Evolutionary conservation across 73 alveolate genomes (phyloP).

Genomic region (Paramecium tetraurelia): DNA sequence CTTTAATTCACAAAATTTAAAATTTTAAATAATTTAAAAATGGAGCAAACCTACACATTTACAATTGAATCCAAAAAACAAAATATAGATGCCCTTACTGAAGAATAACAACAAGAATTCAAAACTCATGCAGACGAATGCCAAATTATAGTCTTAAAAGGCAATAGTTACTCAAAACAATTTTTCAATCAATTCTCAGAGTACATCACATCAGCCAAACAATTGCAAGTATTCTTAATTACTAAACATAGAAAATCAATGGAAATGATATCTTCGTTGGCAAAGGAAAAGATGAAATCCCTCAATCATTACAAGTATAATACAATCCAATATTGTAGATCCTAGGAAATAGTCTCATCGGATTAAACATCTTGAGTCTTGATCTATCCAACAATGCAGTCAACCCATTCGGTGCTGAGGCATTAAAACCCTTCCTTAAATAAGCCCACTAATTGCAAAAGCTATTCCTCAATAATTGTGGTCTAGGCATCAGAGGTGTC

Average conservation of each 20-base stretch:
- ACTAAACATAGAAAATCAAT: constrained; percentile 28
- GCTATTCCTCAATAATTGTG: constrained; percentile 54
- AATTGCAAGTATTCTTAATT: neutral
- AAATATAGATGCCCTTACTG: constrained; percentile 1
- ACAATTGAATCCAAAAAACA: constrained; percentile 13
- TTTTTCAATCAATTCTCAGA: constrained; percentile 53
- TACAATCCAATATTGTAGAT: neutral
- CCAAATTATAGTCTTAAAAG: constrained; percentile 40
- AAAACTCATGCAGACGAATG: neutral
- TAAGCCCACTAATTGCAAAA: constrained; percentile 46
- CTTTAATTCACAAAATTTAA: neutral
- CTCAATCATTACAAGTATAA: constrained; percentile 40
- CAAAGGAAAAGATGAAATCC: constrained; percentile 56
- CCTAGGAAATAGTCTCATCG: constrained; percentile 45
- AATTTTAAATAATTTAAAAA: constrained; percentile 42
- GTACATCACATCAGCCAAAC: constrained; percentile 1
- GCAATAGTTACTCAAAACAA: constrained; percentile 56
- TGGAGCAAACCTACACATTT: constrained; percentile 5
- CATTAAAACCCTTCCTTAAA: constrained; percentile 59
- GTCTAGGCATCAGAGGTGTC: constrained; percentile 61
- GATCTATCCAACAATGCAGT: constrained; percentile 64
- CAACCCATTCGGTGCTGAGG: constrained; percentile 64
- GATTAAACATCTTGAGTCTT: constrained; percentile 40
- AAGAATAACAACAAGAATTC: neutral
- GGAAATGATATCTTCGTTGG: constrained; percentile 56